Percentiles rank a stretch among this genome's conserved stretches.
These are phyloP conservation scores for Ulota crispa DNA, from an alignment of 225 moss, liverwort and hornwort species.

Conservation along the genomic window DNA sequence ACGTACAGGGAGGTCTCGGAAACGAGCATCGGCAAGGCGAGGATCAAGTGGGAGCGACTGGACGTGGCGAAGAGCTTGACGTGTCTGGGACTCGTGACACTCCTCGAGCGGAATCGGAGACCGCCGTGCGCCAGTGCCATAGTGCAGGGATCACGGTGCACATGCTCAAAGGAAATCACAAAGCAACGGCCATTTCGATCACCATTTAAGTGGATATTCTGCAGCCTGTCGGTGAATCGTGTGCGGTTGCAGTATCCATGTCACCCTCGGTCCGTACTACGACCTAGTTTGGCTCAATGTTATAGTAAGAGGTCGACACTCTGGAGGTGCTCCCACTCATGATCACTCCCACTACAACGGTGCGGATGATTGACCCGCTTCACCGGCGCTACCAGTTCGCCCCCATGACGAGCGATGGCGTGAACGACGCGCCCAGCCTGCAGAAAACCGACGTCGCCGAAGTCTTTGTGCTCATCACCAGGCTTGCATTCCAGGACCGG, in stretches of 20 bases:
- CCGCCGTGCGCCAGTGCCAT: constrained; percentile 19
- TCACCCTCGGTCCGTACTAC: constrained; percentile 20
- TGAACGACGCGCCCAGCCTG: constrained; percentile 45
- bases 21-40: background rate
- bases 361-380: constrained; percentile 32
- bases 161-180: constrained; percentile 37
- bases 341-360: constrained; percentile 24
- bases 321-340: constrained; percentile 13
- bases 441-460: constrained; percentile 39
- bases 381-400: constrained; percentile 24
- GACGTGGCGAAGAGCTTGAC: constrained; percentile 11
- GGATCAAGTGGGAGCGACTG: constrained; percentile 11
- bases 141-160: constrained; percentile 31
- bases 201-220: constrained; percentile 28
- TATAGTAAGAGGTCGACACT: constrained; percentile 16
- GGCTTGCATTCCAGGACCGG: constrained; percentile 26
- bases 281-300: constrained; percentile 10
- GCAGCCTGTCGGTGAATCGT: background rate
- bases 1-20: constrained; percentile 2
- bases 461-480: constrained; percentile 9
- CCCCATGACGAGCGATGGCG: constrained; percentile 46
- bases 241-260: background rate
- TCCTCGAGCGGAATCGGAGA: constrained; percentile 19
- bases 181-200: constrained; percentile 16
- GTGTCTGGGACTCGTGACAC: constrained; percentile 24